A percentile compares a stretch with the other conserved stretches of the same genome.
Evolutionary conservation across 2,329 filamentous ascomycete species (phyloP).

Genomic region (Plectosphaerella cucumerina): DNA sequence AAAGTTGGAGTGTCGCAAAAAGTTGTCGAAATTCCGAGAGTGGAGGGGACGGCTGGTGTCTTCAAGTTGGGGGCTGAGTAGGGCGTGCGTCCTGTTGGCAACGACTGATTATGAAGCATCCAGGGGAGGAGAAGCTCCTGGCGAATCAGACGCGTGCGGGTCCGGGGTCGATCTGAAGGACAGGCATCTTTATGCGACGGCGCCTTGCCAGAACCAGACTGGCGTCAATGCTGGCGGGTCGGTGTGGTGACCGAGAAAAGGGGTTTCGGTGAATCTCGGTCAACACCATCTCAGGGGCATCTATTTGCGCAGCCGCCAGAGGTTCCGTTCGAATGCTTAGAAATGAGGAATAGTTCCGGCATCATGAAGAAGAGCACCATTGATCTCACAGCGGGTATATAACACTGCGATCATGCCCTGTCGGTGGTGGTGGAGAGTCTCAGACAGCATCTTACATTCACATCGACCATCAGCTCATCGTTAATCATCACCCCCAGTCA

Average conservation of each 20-base stretch:
- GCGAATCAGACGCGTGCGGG: too few species aligned
- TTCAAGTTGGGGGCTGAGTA: background rate
- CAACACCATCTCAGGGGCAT: background rate
- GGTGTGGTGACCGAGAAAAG: too few species aligned
- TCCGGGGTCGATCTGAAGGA: background rate
- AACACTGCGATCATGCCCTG: too few species aligned
- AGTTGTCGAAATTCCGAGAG: background rate
- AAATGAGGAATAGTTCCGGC: too few species aligned
- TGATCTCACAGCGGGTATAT: too few species aligned
- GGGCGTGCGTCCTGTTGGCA: background rate
- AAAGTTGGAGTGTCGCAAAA: background rate
- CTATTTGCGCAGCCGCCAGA: background rate
- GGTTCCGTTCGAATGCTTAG: too few species aligned
- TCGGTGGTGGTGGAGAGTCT: too few species aligned
- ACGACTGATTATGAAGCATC: background rate
- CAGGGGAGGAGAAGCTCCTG: background rate
- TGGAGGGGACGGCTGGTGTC: background rate
- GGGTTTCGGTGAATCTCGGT: background rate
- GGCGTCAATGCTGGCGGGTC: background rate
- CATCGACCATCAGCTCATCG: too few species aligned
- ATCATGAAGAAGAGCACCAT: too few species aligned
- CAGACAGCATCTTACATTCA: too few species aligned
- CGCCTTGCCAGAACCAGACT: background rate
- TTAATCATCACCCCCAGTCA: background rate
- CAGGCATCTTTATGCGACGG: constrained; percentile 1